Base-by-base conservation (phyloP, 805 yeast species). In the Lipomyces spencermartinsiae region DNA sequence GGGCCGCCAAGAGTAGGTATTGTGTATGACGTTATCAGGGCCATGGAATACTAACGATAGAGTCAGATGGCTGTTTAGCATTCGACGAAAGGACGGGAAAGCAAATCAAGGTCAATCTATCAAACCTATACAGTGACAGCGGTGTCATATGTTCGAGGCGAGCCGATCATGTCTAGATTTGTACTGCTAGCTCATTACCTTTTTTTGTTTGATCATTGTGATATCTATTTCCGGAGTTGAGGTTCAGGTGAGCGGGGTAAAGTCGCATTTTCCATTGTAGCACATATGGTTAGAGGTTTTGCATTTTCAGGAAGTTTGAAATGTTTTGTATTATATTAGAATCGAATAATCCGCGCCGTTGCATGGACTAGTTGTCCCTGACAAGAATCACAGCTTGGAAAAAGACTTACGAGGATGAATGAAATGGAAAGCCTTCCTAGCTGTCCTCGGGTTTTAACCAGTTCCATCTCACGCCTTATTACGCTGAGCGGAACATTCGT, bases 1-100 rank as follows among this genome's bases (percentile, higher is more conserved):
- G 88, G 76, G 93, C 92, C 4, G 80, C 87, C 62, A 80, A 84
- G 75, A 85, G 83, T 74, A 88, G 87, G 25, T 86, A 87, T 67
- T 43, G n/a, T 43, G n/a, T 33, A 25, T 31, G 7, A 14, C 77
- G 81, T 61, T 80, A 79, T 79, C 85, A 82, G 1, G 7, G 10
- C 34, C 12, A 31, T 73, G 29, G 19, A 19, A 16, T 19, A 7
- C 60, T 58, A 57, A 58, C n/a, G 33, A 14, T 6, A 6, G 22
- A 43, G 14, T 10, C 34, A 68, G 71, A 62, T 46, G 83, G 83
- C 34, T 81, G 83, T 74, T 73, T 76, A 65, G 75, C 80, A 8
- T 80, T 74, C 72, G 89, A 86, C 73, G 82, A 82, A 53, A 77
- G 74, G 43, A 80, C 80, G 63, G 88, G 89, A 10, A 62, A 66